Base-by-base conservation (phyloP, 768 basidiomycete species). In the Lactarius trivialis region DNA sequence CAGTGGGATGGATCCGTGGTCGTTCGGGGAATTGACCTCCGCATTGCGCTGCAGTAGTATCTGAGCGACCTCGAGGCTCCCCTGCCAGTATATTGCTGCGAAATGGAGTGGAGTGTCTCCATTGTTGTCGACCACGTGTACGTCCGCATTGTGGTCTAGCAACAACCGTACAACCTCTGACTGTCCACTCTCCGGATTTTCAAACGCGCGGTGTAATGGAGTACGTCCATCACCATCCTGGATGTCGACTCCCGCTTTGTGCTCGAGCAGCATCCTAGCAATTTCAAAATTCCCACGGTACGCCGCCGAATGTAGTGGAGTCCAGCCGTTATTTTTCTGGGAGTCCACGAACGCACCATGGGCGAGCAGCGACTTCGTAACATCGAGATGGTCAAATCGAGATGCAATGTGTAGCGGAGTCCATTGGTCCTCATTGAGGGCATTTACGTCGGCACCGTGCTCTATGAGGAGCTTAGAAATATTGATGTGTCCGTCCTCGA, bases 371-470 rank as follows among this genome's bases (percentile, higher is more conserved):
- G n/a, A 43, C 41, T 43, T 43, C 8, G 1, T n/a, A 4, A 11
- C 8, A 1, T n/a, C 41, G n/a, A 43, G n/a, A 11, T 4, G n/a
- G 4, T n/a, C 41, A 3, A 1, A 0, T 43, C 11, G 0, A 3
- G 19, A 43, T 0, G n/a, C 41, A 4, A 43, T 1, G n/a, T 30
- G 50, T 7, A 51, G 50, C 7, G 50, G 26, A 17, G 50, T 51
- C 8, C 1, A 2, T 7, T 11, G 9, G 50, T 19, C 3, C 19
- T 0, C 9, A 43, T 2, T 0, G 9, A 7, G 41, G 17, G 41
- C 8, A 43, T 43, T 43, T n/a, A 43, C 9, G n/a, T 43, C 41
- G 14, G n/a, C 41, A 11, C 41, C n/a, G 1, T 11, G 41, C 8
- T n/a, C n/a, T n/a, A n/a, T n/a, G n/a, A n/a, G n/a, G n/a, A n/a